Percentiles rank a stretch among this genome's conserved stretches.
phyloP scores from a whole-genome alignment of 2,329 filamentous ascomycete species.

The Fusarium tanahbumbuense region DNA sequence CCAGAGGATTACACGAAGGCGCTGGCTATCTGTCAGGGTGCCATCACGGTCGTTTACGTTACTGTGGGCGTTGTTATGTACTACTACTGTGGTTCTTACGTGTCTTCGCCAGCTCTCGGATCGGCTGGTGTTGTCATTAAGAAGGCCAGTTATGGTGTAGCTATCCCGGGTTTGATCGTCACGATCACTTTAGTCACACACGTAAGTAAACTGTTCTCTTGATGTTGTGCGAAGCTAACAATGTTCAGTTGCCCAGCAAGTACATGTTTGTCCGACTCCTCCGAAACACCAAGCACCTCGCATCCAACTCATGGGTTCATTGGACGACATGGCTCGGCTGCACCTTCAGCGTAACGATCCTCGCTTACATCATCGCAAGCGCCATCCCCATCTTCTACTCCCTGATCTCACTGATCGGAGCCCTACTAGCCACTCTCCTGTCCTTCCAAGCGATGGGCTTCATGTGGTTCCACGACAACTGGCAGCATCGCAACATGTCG shows the following conservation, averaged over 20 bases:
- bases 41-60: constrained; percentile 50
- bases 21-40: constrained; percentile 43
- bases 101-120: constrained; percentile 60
- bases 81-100: constrained; percentile 59
- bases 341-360: constrained; percentile 38
- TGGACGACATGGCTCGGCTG: constrained; percentile 50
- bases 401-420: constrained; percentile 45
- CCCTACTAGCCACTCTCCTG: constrained; percentile 47
- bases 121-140: constrained; percentile 57
- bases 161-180: constrained; percentile 47
- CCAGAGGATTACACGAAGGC: constrained; percentile 45
- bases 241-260: constrained; percentile 16
- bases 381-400: constrained; percentile 44
- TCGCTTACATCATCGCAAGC: constrained; percentile 46
- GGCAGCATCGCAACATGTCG: constrained; percentile 21
- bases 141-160: constrained; percentile 57
- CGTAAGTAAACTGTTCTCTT: neutral
- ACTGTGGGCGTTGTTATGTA: constrained; percentile 56
- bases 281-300: constrained; percentile 47
- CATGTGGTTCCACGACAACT: constrained; percentile 49
- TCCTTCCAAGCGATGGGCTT: constrained; percentile 48
- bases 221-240: neutral
- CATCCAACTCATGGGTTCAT: constrained; percentile 44
- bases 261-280: constrained; percentile 36
- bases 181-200: constrained; percentile 45